Evolutionary conservation across 148 eudicot genomes (phyloP), one percentile per base, ranked within the genome.

Genomic region (Linanthus parryae): DNA sequence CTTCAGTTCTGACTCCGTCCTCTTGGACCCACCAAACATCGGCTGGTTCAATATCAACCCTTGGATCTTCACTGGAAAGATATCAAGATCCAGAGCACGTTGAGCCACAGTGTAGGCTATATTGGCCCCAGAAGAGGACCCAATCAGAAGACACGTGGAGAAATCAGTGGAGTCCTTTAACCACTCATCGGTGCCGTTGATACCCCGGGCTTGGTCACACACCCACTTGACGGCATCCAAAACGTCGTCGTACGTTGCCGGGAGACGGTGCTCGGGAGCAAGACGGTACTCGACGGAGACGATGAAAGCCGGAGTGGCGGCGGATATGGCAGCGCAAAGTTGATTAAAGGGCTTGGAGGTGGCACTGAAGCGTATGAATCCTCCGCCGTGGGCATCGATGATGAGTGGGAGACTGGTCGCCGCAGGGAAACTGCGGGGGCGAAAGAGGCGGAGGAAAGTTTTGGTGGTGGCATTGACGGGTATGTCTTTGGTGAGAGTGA

Each of bases 31-130:
- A 36, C 97, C 83, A 45, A 85, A 90, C 41, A 61, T 85, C 0
- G 92, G 73, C 65, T 90, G 94, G 58, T 85, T 85, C 44, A 90
- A 58, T 57, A 90, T 80, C 67, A 83, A 68, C 73, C 97, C 97
- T 44, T 34, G 60, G 53, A 90, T 85, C 61, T 76, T 80, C 58
- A 85, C 62, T 0, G 95, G 95, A 0, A 62, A 47, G 5, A 83
- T 44, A 54, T 85, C 75, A 2, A 65, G 62, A 59, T 83, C 90
- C n/a, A 77, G 46, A 12, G 72, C 69, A 12, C 83, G 79, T 48
- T 75, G 58, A 37, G 69, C 95, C 54, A 84, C 80, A 34, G 78
- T 44, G 70, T 69, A 85, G 23, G 57, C 69, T 12, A 85, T 75
- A 46, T 83, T 85, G 21, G 76, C 97, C 36, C 97, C 97, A 0